Conservation (phyloP, 176 grass and related monocot genomes). For the Oryza longistaminata region DNA sequence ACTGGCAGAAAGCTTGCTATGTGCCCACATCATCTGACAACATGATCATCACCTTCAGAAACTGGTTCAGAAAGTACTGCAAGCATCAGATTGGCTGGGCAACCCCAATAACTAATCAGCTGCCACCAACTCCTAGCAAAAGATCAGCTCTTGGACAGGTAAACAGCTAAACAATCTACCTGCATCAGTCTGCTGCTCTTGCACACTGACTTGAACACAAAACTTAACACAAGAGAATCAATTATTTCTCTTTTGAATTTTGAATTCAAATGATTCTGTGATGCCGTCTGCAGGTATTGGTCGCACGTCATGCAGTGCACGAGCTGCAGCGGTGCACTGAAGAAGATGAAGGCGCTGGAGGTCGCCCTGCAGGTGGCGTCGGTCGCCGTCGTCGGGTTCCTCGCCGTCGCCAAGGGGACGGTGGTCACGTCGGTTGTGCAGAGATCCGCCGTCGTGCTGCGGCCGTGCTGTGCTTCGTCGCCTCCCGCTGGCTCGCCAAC, state of each 20-base stretch:
- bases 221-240: background rate
- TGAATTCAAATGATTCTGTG: no score
- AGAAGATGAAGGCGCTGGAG: slow-evolving; percentile 56
- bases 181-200: background rate
- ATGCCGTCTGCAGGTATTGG: slow-evolving; percentile 60
- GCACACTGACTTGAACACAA: background rate
- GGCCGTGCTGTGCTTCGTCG: slow-evolving; percentile 63
- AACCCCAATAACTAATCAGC: slow-evolving; percentile 20
- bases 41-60: slow-evolving; percentile 86
- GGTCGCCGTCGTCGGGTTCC: slow-evolving; percentile 51
- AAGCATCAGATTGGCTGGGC: slow-evolving; percentile 67
- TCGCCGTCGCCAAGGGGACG: slow-evolving; percentile 54
- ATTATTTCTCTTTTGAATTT: no score
- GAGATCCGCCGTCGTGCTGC: slow-evolving; percentile 35
- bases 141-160: slow-evolving; percentile 83
- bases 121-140: slow-evolving; percentile 65
- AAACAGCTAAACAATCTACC: background rate
- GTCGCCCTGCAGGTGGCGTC: slow-evolving; percentile 62
- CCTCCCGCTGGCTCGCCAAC: slow-evolving; percentile 63
- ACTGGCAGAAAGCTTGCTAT: slow-evolving; percentile 75
- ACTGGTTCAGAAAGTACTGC: slow-evolving; percentile 82
- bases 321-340: slow-evolving; percentile 63
- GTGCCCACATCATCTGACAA: slow-evolving; percentile 76
- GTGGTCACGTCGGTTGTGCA: slow-evolving; percentile 31
- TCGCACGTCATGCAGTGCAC: slow-evolving; percentile 82